Evolutionary conservation across 2,329 filamentous ascomycete genomes (phyloP), one percentile per base, ranked within the genome.

Genomic region (Claviceps africana): DNA sequence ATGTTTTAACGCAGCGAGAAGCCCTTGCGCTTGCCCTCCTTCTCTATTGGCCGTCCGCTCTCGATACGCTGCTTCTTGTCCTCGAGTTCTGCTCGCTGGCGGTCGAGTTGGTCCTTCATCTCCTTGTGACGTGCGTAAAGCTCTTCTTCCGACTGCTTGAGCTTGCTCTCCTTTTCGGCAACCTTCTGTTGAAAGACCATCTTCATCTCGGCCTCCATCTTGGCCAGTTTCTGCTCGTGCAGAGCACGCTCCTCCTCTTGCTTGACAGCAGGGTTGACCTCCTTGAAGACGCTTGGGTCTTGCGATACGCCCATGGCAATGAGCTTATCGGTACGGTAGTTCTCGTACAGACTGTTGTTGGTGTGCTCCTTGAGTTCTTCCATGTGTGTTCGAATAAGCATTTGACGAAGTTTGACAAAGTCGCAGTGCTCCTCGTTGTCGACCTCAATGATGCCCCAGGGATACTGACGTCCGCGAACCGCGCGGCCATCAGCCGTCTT

Each of bases 141-240:
- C 78, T 98, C 93, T 71, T 98, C 93, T 72, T 98, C 93, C 78
- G 89, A 95, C 76, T 97, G 93, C 77, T 95, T 95, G 69, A 98
- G 78, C 76, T 98, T 98, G 81, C 88, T 95, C 75, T 98, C 93
- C 79, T 98, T 98, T 73, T 98, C 93, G 60, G 88, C 83, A 33
- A 98, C 93, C 85, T 98, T 98, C 71, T 98, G 93, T 72, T 97
- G 93, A 88, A 98, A 98, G 61, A 98, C 93, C 88, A 96, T 95
- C 88, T 98, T 98, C 93, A 98, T 98, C 73, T 98, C 93, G 65
- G 89, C 83, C 73, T 98, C 93, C 93, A 98, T 98, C 88, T 98
- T 98, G 71, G 91, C 88, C 62, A 98, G 88, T 79, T 98, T 98
- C 79, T 96, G 90, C 75, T 98, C 93, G 79, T 98, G 93, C 61